Evolutionary conservation across 1,139 yeast species (phyloP).

Genomic region (Nakaseomyces glabratus): DNA sequence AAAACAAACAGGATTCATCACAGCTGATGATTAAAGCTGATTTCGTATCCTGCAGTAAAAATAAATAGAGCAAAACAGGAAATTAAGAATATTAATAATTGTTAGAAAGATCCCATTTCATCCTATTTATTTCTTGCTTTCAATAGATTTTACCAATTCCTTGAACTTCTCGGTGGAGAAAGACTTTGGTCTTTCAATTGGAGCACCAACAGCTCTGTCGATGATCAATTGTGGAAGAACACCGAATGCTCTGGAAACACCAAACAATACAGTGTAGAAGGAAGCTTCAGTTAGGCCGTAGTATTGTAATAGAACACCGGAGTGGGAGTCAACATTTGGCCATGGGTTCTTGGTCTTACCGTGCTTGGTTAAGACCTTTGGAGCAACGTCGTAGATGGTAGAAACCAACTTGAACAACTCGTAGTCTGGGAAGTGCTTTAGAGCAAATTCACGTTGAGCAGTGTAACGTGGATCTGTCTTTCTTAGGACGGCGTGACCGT

Average conservation of each 20-base stretch:
- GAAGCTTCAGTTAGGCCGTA: constrained; percentile 93
- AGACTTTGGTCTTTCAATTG: constrained; percentile 97
- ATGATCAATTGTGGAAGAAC: constrained; percentile 93
- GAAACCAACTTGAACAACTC: constrained; percentile 86
- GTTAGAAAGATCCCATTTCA: no score
- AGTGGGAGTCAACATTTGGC: constrained; percentile 98
- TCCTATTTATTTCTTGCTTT: constrained; percentile 10
- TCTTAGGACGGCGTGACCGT: constrained; percentile 39
- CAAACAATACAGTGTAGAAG: constrained; percentile 95
- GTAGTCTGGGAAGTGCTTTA: constrained; percentile 95
- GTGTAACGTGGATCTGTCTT: constrained; percentile 60
- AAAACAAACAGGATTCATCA: no score
- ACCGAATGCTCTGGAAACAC: constrained; percentile 97
- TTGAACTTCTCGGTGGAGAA: constrained; percentile 55
- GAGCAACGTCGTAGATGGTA: constrained; percentile 89
- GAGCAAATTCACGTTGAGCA: constrained; percentile 94
- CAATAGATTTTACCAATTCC: constrained; percentile 34
- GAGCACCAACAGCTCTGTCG: constrained; percentile 91
- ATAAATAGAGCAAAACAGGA: no score
- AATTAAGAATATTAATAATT: no score
- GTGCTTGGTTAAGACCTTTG: constrained; percentile 87
- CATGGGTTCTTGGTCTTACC: constrained; percentile 99
- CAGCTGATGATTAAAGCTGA: no score
- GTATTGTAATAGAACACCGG: constrained; percentile 94
- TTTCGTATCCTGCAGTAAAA: no score